Conservation (phyloP, 495 filamentous ascomycete species). For the Sabuloglossum arenarium region DNA sequence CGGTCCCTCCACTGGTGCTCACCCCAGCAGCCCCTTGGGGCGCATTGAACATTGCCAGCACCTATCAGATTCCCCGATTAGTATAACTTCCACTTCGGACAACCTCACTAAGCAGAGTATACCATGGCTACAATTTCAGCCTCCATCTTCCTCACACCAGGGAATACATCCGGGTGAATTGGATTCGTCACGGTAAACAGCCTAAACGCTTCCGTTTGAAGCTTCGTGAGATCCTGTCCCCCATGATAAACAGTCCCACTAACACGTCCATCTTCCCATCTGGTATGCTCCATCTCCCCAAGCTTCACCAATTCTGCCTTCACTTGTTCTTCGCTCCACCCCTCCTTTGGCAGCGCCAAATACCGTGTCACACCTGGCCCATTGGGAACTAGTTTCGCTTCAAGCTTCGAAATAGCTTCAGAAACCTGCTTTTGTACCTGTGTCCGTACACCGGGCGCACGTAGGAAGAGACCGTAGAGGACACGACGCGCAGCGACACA, state of each 20-base stretch:
- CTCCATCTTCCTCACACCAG: conserved; percentile 97
- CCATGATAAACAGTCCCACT: conserved; percentile 95
- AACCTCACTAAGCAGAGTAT: conserved; percentile 7
- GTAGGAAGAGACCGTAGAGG: conserved; percentile 70
- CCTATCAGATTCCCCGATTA: conserved; percentile 17
- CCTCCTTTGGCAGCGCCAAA: conserved; percentile 61
- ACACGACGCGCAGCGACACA: conserved; percentile 48
- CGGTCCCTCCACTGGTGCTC: conserved; percentile 81
- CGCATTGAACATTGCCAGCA: conserved; percentile 78
- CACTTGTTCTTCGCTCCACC: conserved; percentile 62
- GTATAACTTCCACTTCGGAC: not conserved
- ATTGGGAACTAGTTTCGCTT: conserved; percentile 56
- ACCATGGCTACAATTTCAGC: conserved; percentile 95
- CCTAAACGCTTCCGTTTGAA: conserved; percentile 82
- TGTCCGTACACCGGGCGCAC: conserved; percentile 59
- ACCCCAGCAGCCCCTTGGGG: conserved; percentile 67
- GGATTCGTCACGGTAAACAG: conserved; percentile 94
- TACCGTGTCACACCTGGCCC: conserved; percentile 55
- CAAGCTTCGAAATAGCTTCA: conserved; percentile 52
- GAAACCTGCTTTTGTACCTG: conserved; percentile 66
- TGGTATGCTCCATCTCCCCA: conserved; percentile 71
- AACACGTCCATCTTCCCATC: conserved; percentile 91
- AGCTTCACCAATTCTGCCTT: conserved; percentile 61
- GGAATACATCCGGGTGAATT: conserved; percentile 98
- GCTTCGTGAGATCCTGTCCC: conserved; percentile 56